phyloP scores from a whole-genome alignment of 2,329 filamentous ascomycete genomes.

The Trichoderma polysporum region DNA sequence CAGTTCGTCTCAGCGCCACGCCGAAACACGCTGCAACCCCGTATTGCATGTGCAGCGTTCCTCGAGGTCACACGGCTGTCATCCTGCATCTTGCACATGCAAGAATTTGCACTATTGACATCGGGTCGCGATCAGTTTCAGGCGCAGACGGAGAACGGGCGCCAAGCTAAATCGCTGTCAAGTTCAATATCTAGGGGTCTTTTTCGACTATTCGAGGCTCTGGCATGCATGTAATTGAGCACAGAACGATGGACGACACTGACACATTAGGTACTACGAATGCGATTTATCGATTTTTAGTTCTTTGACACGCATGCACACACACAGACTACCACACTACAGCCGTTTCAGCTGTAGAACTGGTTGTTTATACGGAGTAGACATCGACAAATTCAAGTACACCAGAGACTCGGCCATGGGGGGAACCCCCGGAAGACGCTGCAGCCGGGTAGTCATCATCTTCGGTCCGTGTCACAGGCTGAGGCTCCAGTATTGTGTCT shows the following conservation, averaged over 20 bases:
- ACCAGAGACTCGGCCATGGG: background rate
- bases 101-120: background rate
- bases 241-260: background rate
- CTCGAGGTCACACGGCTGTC: background rate
- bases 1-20: conserved; percentile 16
- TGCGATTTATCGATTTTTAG: background rate
- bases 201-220: background rate
- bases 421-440: background rate
- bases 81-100: background rate
- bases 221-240: background rate
- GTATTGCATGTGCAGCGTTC: background rate
- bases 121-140: background rate
- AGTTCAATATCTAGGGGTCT: background rate
- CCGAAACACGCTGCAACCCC: conserved; percentile 16
- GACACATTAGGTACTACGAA: background rate
- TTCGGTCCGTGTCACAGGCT: background rate
- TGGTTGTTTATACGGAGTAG: background rate
- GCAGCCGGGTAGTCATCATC: background rate
- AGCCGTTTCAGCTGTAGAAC: background rate
- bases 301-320: background rate
- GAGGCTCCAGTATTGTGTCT: background rate
- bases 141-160: background rate
- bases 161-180: background rate
- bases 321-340: too few species aligned
- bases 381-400: background rate